phyloP scores from a whole-genome alignment of 495 filamentous ascomycete genomes.

The Monascus purpureus region DNA sequence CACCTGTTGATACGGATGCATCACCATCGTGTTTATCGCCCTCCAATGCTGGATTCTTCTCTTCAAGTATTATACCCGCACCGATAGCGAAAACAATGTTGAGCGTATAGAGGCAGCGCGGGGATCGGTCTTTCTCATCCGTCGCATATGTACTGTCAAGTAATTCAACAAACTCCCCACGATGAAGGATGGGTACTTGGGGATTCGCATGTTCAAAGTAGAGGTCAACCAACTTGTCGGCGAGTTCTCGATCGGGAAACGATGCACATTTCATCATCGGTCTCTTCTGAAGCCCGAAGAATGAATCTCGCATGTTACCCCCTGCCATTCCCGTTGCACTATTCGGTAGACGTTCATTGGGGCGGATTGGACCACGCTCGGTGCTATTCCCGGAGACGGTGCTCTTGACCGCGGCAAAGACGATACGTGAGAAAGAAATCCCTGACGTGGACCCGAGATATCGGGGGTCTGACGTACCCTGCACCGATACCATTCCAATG shows the following conservation, averaged over 20 bases:
- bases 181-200: conserved; percentile 85
- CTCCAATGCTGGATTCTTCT: conserved; percentile 28
- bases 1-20: conserved; percentile 19
- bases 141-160: conserved; percentile 64
- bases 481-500: conserved; percentile 62
- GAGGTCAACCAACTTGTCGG: conserved; percentile 54
- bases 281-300: conserved; percentile 86
- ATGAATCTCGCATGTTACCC: conserved; percentile 81
- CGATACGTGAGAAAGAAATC: conserved; percentile 87
- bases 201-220: conserved; percentile 96
- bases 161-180: conserved; percentile 71
- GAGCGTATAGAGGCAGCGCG: conserved; percentile 77
- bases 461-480: conserved; percentile 61
- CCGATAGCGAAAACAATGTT: conserved; percentile 99
- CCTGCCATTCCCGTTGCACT: conserved; percentile 36
- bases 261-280: conserved; percentile 73
- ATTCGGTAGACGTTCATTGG: conserved; percentile 31
- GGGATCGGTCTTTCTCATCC: conserved; percentile 53
- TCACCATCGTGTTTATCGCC: conserved; percentile 23
- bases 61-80: conserved; percentile 78
- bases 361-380: conserved; percentile 41
- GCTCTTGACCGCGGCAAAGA: conserved; percentile 87
- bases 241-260: conserved; percentile 68
- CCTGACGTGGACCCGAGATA: conserved; percentile 79
- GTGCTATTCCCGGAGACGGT: conserved; percentile 46